A percentile compares a stretch with the other conserved stretches of the same genome.
These are phyloP conservation scores for Crassisporium funariophilum DNA, from an alignment of 768 basidiomycete genomes.

Conservation along the genomic window DNA sequence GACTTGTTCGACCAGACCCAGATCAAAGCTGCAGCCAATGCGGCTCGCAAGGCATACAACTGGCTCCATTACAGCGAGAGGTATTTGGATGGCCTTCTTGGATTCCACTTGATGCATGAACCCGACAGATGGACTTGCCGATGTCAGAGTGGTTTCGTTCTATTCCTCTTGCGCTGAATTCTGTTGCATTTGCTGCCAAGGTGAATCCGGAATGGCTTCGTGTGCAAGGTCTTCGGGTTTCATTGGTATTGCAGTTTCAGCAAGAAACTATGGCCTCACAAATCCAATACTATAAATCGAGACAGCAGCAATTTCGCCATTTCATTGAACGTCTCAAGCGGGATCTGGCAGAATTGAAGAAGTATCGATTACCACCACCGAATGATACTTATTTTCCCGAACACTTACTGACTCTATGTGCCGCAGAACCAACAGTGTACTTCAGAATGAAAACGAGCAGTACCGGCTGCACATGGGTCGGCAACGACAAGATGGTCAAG, in stretches of 20 bases:
- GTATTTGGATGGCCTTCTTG: conserved; percentile 39
- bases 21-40: conserved; percentile 80
- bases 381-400: conserved; percentile 7
- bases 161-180: conserved; percentile 61
- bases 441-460: conserved; percentile 52
- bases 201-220: conserved; percentile 33
- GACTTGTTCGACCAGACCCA: conserved; percentile 45
- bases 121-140: conserved; percentile 68
- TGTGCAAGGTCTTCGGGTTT: not conserved
- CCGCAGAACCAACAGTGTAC: conserved; percentile 49
- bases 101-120: not conserved
- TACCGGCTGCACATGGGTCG: conserved; percentile 39
- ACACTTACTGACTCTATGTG: conserved; percentile 11
- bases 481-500: conserved; percentile 18
- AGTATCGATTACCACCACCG: conserved; percentile 37
- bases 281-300: conserved; percentile 61
- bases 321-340: conserved; percentile 55
- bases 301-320: conserved; percentile 56
- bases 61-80: conserved; percentile 74
- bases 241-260: conserved; percentile 59
- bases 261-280: conserved; percentile 73
- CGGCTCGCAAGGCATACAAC: conserved; percentile 60
- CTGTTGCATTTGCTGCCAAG: conserved; percentile 67
- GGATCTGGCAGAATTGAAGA: conserved; percentile 57
- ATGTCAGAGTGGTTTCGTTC: conserved; percentile 84